These are phyloP conservation scores for Mortierella hygrophila DNA, from an alignment of 192 early-diverging fungal genomes.

Conservation along the genomic window DNA sequence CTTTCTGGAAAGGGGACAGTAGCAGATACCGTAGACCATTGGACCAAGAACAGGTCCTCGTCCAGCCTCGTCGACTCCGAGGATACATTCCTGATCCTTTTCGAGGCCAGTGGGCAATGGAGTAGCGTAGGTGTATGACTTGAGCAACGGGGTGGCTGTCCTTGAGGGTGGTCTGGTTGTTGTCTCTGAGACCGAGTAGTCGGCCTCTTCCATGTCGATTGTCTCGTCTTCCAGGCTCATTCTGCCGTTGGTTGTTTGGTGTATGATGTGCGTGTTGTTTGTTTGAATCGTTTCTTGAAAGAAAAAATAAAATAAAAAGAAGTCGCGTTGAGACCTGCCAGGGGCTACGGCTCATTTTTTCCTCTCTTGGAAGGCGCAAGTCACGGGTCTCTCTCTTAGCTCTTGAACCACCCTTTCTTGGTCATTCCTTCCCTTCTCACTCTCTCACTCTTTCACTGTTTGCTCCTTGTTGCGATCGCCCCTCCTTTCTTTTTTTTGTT, in stretches of 20 bases:
- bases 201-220: slow-evolving; percentile 36
- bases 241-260: background rate
- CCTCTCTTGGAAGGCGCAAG: background rate
- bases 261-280: background rate
- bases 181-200: background rate
- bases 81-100: slow-evolving; percentile 67
- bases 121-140: slow-evolving; percentile 60
- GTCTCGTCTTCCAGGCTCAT: slow-evolving; percentile 42
- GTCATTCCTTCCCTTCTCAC: no score
- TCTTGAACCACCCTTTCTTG: background rate
- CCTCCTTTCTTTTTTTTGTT: background rate
- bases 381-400: background rate
- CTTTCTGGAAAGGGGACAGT: slow-evolving; percentile 74
- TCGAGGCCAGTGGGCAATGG: slow-evolving; percentile 38
- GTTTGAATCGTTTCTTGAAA: background rate
- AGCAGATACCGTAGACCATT: slow-evolving; percentile 98
- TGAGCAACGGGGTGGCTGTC: slow-evolving; percentile 31
- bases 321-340: background rate
- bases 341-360: background rate
- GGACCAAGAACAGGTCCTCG: slow-evolving; percentile 93
- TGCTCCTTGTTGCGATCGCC: background rate
- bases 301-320: slow-evolving; percentile 1
- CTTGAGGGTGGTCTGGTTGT: slow-evolving; percentile 32
- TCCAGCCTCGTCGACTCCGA: slow-evolving; percentile 98
- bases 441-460: background rate